Evolutionary conservation across 148 eudicot species (phyloP), one percentile per base, ranked within the genome.

Genomic region (Oxyria digyna): DNA sequence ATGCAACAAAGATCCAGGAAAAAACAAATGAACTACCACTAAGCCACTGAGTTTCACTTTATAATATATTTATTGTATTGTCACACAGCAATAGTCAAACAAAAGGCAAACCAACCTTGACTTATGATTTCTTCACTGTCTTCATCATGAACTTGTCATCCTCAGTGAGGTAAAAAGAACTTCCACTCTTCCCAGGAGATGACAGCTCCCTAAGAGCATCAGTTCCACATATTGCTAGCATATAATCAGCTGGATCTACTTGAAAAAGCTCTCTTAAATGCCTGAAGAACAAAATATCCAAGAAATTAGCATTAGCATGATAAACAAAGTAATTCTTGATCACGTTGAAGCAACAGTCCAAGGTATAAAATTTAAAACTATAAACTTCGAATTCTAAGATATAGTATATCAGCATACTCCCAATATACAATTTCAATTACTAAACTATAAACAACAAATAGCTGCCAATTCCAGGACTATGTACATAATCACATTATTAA

Each of bases 161-260:
- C 75, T 91, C 96, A 7, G 96, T 91, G 26, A 94, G 79, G 78
- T 94, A 94, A 77, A 94, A 91, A 77, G 78, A 85, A 78, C 99
- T 91, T 52, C 99, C 99, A 77, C 99, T 94, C 79, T 94, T 94
- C 37, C 99, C 99, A 0, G 96, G 99, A 29, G 99, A 91, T 18
- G 97, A 88, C 26, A 94, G 87, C 80, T 94, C 99, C 67, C 97
- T 77, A 8, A 94, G 83, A n/a, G 99, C 87, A 74, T 84, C 97
- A 73, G 83, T 84, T 49, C 99, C 99, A 75, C 97, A 91, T 8
- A 94, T 81, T 62, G 99, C 96, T 46, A 88, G 48, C 99, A 91
- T 88, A 78, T 94, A 94, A 85, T 91, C 97, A 14, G 91, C 99
- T 32, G 97, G 87, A 83, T 94, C 99, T 40, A 94, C 84, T 83